Base-by-base conservation (phyloP, 2,329 filamentous ascomycete species). In the Phyllosticta citrichinensis region DNA sequence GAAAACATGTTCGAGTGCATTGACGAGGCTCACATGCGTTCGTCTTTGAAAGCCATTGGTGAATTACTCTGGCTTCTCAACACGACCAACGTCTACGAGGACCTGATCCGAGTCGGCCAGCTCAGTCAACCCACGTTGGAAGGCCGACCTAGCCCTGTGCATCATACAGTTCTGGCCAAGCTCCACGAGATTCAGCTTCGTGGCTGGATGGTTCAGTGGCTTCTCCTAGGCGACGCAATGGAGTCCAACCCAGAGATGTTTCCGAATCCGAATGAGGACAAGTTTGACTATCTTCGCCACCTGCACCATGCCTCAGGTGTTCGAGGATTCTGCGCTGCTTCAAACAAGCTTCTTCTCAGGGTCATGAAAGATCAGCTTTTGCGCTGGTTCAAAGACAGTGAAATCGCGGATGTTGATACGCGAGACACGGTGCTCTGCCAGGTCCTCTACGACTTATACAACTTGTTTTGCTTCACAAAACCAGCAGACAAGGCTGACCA, bases 151-250 rank as follows among this genome's bases (percentile, higher is more conserved):
- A 74, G 40, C 65, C 52, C 55, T 5, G 52, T 56, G 11, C 55
- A 51, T 52, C 57, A 56, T 9, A 54, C 61, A 11, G 55, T 56
- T 20, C 81, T 86, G 61, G 85, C 83, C 60, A 91, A 87, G 68
- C 77, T 97, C 52, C 86, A 91, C 51, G 91, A 97, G 66, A 88
- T 96, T 80, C 87, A 96, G 68, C 83, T 96, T 2, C 86, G 91
- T 35, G 84, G 87, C 11, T 97, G 94, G 93, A 91, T 89, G 47
- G 76, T 97, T 50, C 86, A 93, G 64, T 99, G 97, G 69, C 83
- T 84, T 0, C 76, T 97, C 57, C 73, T 97, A 52, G 88, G 87
- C 69, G 87, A 91, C 64, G 88, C 84, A 3, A 85, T 92, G 27
- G 75, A 78, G 5, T 88, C 92, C 65, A 84, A 88, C 65, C 73